Percentiles rank a stretch among this genome's conserved stretches.
phyloP scores from a whole-genome alignment of 2,329 filamentous ascomycete species.

The Helotiales sp. region DNA sequence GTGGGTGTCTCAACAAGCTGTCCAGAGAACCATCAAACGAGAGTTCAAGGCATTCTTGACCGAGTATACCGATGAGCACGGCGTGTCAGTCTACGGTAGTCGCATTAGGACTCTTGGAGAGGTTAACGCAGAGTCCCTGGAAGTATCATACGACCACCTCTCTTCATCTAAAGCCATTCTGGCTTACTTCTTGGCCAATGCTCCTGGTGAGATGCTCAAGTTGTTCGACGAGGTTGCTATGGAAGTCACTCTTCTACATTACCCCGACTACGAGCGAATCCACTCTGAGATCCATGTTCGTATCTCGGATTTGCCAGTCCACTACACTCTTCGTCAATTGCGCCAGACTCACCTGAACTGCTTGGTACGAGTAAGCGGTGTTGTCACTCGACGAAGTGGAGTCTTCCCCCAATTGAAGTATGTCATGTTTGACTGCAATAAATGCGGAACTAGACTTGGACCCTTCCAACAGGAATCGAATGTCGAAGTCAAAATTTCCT shows the following conservation, averaged over 20 bases:
- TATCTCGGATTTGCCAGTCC: constrained; percentile 90
- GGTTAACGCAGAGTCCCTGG: constrained; percentile 91
- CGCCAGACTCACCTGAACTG: constrained; percentile 96
- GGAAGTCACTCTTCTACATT: constrained; percentile 93
- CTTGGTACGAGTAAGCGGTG: constrained; percentile 88
- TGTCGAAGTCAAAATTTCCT: constrained; percentile 92
- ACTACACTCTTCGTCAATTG: constrained; percentile 92
- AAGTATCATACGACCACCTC: constrained; percentile 93
- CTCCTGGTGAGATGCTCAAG: constrained; percentile 90
- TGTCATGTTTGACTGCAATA: constrained; percentile 95
- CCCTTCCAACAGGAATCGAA: constrained; percentile 98
- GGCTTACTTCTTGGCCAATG: constrained; percentile 94
- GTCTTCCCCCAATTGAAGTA: constrained; percentile 99
- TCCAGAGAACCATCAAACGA: constrained; percentile 89
- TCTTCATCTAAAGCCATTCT: constrained; percentile 88
- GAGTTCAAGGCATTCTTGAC: constrained; percentile 98
- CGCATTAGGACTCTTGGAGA: constrained; percentile 95
- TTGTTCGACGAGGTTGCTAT: constrained; percentile 97
- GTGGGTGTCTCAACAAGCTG: constrained; percentile 88
- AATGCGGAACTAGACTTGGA: constrained; percentile 87
- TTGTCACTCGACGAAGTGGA: constrained; percentile 89
- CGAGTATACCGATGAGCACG: constrained; percentile 88
- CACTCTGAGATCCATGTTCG: constrained; percentile 97
- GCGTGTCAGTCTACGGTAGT: constrained; percentile 90
- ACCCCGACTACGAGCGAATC: constrained; percentile 96